A percentile compares a stretch with the other conserved stretches of the same genome.
These are phyloP conservation scores for Solanum aculeatissimum DNA, from an alignment of 305 asterid species.

Conservation along the genomic window DNA sequence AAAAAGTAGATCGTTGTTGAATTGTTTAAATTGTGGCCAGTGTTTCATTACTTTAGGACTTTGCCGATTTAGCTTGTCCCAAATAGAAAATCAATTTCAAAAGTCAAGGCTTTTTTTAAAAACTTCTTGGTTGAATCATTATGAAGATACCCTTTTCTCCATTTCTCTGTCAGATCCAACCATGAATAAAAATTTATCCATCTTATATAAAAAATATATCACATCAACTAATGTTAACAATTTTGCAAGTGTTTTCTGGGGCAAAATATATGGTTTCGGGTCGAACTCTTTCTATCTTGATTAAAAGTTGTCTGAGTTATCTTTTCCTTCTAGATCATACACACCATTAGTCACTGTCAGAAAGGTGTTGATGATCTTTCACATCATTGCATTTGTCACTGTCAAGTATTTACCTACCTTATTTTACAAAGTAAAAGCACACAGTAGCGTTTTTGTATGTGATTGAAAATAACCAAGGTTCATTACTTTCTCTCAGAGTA, in stretches of 20 bases:
- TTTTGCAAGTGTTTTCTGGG: not conserved
- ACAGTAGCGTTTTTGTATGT: not conserved
- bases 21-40: not conserved
- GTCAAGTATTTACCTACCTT: not conserved
- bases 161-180: not conserved
- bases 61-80: not conserved
- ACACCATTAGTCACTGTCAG: not conserved
- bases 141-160: not conserved
- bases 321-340: not conserved
- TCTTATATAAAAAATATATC: not conserved
- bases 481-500: slow-evolving; percentile 22
- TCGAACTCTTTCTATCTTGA: not conserved
- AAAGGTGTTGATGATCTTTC: not conserved
- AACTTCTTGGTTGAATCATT: not conserved
- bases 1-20: not conserved
- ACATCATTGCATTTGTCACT: not conserved
- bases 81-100: not conserved
- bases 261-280: not conserved
- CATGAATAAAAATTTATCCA: not conserved
- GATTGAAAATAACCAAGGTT: not conserved
- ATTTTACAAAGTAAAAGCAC: not conserved
- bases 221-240: not conserved
- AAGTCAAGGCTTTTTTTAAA: not conserved
- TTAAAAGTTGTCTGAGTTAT: not conserved
- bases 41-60: not conserved